Conservation (phyloP, 1,139 yeast species). For the Suhomyces chickasaworum region DNA sequence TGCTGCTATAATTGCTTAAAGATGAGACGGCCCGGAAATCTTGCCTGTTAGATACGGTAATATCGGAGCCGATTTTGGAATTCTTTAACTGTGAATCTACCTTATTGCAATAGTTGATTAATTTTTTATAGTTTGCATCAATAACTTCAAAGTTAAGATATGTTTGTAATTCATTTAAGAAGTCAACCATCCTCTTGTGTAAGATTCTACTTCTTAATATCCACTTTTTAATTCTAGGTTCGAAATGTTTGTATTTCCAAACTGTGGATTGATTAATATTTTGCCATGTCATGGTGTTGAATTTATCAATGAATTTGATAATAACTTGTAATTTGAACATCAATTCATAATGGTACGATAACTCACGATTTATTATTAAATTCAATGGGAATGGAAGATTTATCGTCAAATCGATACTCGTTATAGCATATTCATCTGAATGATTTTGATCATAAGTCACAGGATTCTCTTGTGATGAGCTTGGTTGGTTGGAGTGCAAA, state of each 20-base stretch:
- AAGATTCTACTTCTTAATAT: conserved; percentile 57
- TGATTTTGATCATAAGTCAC: conserved; percentile 48
- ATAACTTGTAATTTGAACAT: conserved; percentile 72
- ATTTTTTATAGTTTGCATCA: conserved; percentile 53
- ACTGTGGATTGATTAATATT: conserved; percentile 66
- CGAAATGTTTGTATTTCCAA: conserved; percentile 59
- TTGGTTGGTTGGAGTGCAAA: conserved; percentile 1
- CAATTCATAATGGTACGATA: conserved; percentile 76
- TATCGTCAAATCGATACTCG: conserved; percentile 61
- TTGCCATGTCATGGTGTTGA: conserved; percentile 69
- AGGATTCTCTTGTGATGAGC: conserved; percentile 17
- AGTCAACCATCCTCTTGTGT: conserved; percentile 63
- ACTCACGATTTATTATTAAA: conserved; percentile 67
- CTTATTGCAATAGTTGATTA: conserved; percentile 31
- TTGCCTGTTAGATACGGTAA: not conserved
- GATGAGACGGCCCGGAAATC: conserved; percentile 8
- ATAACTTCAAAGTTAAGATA: conserved; percentile 65
- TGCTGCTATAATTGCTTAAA: conserved; percentile 25
- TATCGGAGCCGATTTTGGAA: conserved; percentile 18
- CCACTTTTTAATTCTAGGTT: conserved; percentile 53
- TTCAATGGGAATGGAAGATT: conserved; percentile 86
- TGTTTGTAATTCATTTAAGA: conserved; percentile 56
- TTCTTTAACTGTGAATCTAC: conserved; percentile 21
- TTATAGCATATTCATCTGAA: conserved; percentile 36
- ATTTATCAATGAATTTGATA: conserved; percentile 61